Evolutionary conservation across 768 basidiomycete genomes (phyloP), one percentile per base, ranked within the genome.

Genomic region (Pulveroboletus sp.): DNA sequence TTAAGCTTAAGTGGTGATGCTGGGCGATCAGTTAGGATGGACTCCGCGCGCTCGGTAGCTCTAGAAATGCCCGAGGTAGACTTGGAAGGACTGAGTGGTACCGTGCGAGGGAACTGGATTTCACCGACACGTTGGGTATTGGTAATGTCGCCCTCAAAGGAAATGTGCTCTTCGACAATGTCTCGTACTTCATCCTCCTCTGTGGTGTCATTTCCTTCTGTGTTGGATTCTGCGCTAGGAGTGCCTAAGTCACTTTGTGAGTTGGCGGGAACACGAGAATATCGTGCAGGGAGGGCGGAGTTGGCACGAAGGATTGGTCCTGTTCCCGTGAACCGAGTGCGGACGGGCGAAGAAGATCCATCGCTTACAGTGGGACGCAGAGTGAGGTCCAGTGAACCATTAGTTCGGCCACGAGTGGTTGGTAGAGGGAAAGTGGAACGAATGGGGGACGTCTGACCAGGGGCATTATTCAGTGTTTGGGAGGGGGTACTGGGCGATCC

Each of bases 81-180:
- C 48, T 64, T 69, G 17, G 66, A 61, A 15, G 73, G 75, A 39
- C 64, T 73, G 24, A 83, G 72, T 6, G 78, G 74, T 0, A 80
- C 69, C 0, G 82, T 83, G 14, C 81, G 78, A 10, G 81, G 80
- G 27, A 82, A 67, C 26, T 71, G 77, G 4, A 73, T 73, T 36
- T 73, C 64, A 15, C 67, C 61, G 4, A 64, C 72, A 35, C 80
- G 74, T 6, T 76, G 77, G 10, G 71, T 74, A 46, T 81, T 75
- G 13, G 80, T 73, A 14, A 69, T 61, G 3, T 69, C 66, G 11
- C 64, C 62, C 7, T 57, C 63, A 36, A 55, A 62, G 21, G 59
- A 59, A 6, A 53, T 31, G 13, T 57, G 54, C 17, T 59, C 62
- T 31, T 70, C 66, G 17, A 72, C 57, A 2, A 70, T 63, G 54